Evolutionary conservation across 305 asterid species (phyloP), one percentile per base, ranked within the genome.

Genomic region (Fraxinus albicans): DNA sequence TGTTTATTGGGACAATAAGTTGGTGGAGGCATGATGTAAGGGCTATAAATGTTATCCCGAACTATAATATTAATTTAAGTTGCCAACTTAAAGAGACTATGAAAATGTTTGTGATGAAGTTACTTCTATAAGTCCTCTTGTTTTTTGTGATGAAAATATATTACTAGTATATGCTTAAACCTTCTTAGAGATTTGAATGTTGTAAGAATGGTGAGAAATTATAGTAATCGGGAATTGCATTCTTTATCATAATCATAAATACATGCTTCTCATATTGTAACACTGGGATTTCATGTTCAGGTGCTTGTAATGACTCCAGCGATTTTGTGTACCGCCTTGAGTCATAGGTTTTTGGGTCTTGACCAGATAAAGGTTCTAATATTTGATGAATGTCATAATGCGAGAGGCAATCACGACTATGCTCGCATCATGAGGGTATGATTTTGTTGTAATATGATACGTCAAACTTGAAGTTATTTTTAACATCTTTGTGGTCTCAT

Each of bases 221-320:
- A 8, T 53, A 38, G 47, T 63, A 15, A 27, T 0, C 29, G 8
- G 23, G 35, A 53, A 38, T 9, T 55, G 63, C 55, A 74, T 67
- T 36, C 6, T 63, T 42, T 67, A 17, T 63, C 34, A 44, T 27
- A 35, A 35, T 65, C 75, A 6, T 36, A 4, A 23, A 29, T 81
- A 60, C 58, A 50, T 76, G 40, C 78, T 44, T 74, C 5, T 67
- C 79, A 42, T 80, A 67, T 58, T 40, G 65, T 60, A 50, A 80
- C 42, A n/a, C 31, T 79, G 6, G 53, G 23, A 33, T 40, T 81
- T 77, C 74, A 4, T 89, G 83, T 80, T 86, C 86, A 96, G 99
- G 99, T 96, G 88, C 93, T 95, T 84, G 97, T 95, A 25, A 93
- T 95, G 99, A 95, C 98, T n/a, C 96, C 97, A 4, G 90, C 85